Conservation (phyloP, 345 rosid species). For the Ceriops tagal region DNA sequence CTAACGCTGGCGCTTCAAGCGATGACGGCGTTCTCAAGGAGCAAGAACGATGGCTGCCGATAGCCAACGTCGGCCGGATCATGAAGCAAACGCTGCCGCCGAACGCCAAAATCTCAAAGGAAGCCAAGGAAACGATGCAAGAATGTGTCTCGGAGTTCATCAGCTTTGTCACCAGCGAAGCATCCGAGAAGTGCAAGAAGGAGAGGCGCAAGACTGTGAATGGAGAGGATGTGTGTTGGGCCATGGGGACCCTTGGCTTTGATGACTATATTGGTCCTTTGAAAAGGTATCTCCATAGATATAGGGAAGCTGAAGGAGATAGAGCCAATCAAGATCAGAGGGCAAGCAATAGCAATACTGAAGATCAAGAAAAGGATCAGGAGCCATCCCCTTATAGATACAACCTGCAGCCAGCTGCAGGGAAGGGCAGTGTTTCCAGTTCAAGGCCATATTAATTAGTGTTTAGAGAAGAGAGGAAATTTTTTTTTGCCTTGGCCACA, state of each 20-base stretch:
- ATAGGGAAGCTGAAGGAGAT: constrained; percentile 13
- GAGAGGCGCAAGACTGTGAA: constrained; percentile 19
- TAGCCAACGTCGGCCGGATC: constrained; percentile 22
- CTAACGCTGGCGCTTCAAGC: constrained; percentile 14
- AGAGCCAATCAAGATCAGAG: constrained; percentile 5
- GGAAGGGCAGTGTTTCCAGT: not conserved
- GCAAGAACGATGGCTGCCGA: constrained; percentile 17
- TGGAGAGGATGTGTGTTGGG: constrained; percentile 20
- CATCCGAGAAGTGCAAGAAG: constrained; percentile 16
- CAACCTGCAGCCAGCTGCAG: not conserved
- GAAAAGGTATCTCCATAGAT: constrained; percentile 12
- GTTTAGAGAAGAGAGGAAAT: not conserved
- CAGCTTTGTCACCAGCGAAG: constrained; percentile 21
- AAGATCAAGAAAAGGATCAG: not conserved
- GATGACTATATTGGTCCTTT: constrained; percentile 15
- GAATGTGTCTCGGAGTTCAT: constrained; percentile 23
- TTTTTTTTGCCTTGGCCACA: not conserved
- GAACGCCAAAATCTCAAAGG: constrained; percentile 20
- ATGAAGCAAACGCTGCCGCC: constrained; percentile 20
- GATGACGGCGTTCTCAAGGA: constrained; percentile 26
- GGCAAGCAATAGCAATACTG: not conserved
- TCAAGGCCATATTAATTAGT: not conserved
- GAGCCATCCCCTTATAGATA: constrained; percentile 1
- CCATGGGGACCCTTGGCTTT: constrained; percentile 17
- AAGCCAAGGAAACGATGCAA: constrained; percentile 22